Evolutionary conservation across 345 rosid species (phyloP), one percentile per base, ranked within the genome.

Genomic region (Arabis hirsuta): DNA sequence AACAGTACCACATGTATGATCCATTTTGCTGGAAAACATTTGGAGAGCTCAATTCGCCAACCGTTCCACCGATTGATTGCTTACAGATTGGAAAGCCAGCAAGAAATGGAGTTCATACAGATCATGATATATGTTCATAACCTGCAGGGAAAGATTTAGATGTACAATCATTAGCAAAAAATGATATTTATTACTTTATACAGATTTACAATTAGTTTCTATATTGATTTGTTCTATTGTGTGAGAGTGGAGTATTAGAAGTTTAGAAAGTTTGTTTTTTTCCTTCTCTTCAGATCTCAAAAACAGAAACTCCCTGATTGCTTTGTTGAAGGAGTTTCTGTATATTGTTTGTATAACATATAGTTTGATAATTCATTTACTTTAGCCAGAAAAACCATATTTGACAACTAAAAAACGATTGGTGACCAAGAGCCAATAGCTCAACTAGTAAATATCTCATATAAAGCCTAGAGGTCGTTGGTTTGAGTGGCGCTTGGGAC

Each of bases 1-100:
- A 83, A 73, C 55, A 46, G 24, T 90, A 91, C 81, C 99, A 86
- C 73, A 74, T 91, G 74, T 91, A 80, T 58, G 81, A 86, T 61
- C 96, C 99, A n/a, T 91, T 81, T 85, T 95, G 98, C 77, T 95
- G 98, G 98, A 86, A 88, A 82, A 82, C 96, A 3, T 95, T 82
- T 32, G 99, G 99, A 65, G 81, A 80, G 85, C 74, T 90, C 57
- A 88, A 69, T 69, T 86, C 96, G 29, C 92, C 96, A 12, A 88
- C 96, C 0, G 80, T 78, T 62, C 99, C 98, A 36, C 99, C 99
- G 5, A 87, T 95, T 8, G 86, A 71, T 62, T 95, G 99, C 55
- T 76, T 95, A 72, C 96, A 86, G 72, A 80, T 84, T 5, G 99
- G 99, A 12, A 95, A 91, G 83, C 98, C 97, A 7, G 48, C 97